phyloP scores from a whole-genome alignment of 495 filamentous ascomycete genomes.

The Aspergillus cristatus region DNA sequence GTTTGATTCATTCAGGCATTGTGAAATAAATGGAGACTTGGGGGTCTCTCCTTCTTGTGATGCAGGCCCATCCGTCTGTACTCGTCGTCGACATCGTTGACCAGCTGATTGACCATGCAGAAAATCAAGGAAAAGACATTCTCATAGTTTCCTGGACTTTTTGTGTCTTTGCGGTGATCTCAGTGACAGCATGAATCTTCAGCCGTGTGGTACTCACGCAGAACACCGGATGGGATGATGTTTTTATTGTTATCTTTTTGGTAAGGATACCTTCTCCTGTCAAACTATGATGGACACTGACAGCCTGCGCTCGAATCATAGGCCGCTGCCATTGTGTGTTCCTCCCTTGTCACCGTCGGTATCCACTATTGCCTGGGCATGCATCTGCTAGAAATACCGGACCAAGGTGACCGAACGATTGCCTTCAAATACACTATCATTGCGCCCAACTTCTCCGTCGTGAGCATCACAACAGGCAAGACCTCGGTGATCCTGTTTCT shows the following conservation, averaged over 20 bases:
- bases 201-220: slow-evolving; percentile 1
- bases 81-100: too few species aligned
- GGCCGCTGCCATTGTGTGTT: slow-evolving; percentile 8
- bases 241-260: too few species aligned
- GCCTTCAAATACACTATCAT: slow-evolving; percentile 9
- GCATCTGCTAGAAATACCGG: slow-evolving; percentile 2
- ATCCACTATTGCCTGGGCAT: slow-evolving; percentile 5
- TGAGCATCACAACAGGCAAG: slow-evolving; percentile 9
- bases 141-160: slow-evolving; percentile 3
- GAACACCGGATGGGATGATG: slow-evolving; percentile 7
- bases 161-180: not conserved
- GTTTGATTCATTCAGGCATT: too few species aligned
- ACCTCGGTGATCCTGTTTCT: slow-evolving; percentile 6
- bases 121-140: too few species aligned
- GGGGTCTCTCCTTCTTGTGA: too few species aligned
- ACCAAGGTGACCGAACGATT: not conserved
- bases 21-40: too few species aligned
- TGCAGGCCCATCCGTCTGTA: too few species aligned
- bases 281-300: too few species aligned
- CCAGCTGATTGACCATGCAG: too few species aligned
- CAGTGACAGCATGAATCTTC: slow-evolving; percentile 2
- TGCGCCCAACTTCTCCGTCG: slow-evolving; percentile 7
- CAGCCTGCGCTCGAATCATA: too few species aligned
- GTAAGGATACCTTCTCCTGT: too few species aligned
- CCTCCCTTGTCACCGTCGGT: slow-evolving; percentile 3